Evolutionary conservation across 2,329 filamentous ascomycete species (phyloP).

Genomic region (Celoporthe dispersa): DNA sequence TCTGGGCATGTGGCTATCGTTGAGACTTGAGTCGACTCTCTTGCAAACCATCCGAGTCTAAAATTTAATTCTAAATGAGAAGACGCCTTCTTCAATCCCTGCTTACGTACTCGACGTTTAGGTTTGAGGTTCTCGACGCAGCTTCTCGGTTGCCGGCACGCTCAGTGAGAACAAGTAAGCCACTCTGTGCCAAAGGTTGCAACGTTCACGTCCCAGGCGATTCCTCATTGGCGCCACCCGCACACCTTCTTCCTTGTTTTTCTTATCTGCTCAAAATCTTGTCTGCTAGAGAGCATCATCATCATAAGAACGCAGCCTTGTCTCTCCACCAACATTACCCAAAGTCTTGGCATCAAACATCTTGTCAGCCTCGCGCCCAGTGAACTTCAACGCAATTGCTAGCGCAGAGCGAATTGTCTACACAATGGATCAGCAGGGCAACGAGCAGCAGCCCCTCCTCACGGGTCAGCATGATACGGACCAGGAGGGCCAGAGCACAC

Average conservation of each 20-base stretch:
- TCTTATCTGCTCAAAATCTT: slow-evolving; percentile 3
- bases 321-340: neutral
- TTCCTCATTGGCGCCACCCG: slow-evolving; percentile 9
- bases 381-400: too few species aligned
- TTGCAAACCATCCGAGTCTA: neutral
- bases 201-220: neutral
- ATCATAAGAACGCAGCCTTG: slow-evolving; percentile 8
- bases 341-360: slow-evolving; percentile 13
- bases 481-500: slow-evolving; percentile 9
- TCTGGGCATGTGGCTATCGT: neutral
- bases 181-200: neutral
- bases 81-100: neutral
- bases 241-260: neutral
- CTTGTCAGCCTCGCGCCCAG: slow-evolving; percentile 3
- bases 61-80: neutral
- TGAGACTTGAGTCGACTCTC: neutral
- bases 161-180: neutral
- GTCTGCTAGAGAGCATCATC: neutral
- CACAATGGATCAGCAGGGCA: slow-evolving; percentile 21
- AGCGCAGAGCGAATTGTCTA: neutral
- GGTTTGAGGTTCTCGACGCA: neutral
- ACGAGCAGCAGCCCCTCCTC: slow-evolving; percentile 28
- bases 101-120: neutral
- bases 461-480: neutral
- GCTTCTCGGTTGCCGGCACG: slow-evolving; percentile 12